Evolutionary conservation across 2,329 filamentous ascomycete genomes (phyloP).

Genomic region (Pyrenophora teres): DNA sequence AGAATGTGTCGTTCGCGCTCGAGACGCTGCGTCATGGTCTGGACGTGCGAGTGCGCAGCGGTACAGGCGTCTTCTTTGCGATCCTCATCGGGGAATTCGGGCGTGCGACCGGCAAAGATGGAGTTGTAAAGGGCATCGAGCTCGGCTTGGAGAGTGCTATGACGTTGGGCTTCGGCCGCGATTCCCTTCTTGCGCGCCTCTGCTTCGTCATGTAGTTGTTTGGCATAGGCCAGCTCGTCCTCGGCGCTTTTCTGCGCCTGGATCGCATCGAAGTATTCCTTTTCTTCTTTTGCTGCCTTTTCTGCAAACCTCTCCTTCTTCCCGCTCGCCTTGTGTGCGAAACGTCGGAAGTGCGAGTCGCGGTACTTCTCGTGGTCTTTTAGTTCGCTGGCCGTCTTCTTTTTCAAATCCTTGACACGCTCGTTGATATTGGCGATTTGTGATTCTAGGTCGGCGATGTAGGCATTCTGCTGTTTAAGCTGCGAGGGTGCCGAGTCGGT

Average conservation of each 20-base stretch:
- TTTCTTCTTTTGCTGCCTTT: constrained; percentile 44
- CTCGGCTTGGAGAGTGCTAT: constrained; percentile 29
- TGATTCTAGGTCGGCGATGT: constrained; percentile 33
- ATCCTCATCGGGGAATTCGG: constrained; percentile 42
- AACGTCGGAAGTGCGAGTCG: constrained; percentile 37
- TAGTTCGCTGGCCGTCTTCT: constrained; percentile 28
- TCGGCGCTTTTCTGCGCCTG: constrained; percentile 40
- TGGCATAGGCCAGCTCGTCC: constrained; percentile 34
- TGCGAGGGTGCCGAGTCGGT: constrained; percentile 38
- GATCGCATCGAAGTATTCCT: constrained; percentile 43
- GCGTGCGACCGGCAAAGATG: constrained; percentile 40
- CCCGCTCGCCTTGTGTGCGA: constrained; percentile 40
- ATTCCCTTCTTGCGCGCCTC: constrained; percentile 22
- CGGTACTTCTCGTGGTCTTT: constrained; percentile 44
- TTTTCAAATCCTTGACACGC: constrained; percentile 22
- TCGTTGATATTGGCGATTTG: constrained; percentile 29
- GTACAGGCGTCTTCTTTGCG: constrained; percentile 29
- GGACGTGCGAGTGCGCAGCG: constrained; percentile 16
- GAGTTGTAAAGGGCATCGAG: constrained; percentile 39
- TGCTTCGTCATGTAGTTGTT: constrained; percentile 33
- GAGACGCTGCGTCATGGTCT: constrained; percentile 21
- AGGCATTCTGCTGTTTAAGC: constrained; percentile 37
- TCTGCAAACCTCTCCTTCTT: constrained; percentile 34
- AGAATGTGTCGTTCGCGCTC: constrained; percentile 33
- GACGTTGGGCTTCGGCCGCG: constrained; percentile 21